Evolutionary conservation across 2,329 filamentous ascomycete genomes (phyloP), one percentile per base, ranked within the genome.

Genomic region (Amylocarpus encephaloides): DNA sequence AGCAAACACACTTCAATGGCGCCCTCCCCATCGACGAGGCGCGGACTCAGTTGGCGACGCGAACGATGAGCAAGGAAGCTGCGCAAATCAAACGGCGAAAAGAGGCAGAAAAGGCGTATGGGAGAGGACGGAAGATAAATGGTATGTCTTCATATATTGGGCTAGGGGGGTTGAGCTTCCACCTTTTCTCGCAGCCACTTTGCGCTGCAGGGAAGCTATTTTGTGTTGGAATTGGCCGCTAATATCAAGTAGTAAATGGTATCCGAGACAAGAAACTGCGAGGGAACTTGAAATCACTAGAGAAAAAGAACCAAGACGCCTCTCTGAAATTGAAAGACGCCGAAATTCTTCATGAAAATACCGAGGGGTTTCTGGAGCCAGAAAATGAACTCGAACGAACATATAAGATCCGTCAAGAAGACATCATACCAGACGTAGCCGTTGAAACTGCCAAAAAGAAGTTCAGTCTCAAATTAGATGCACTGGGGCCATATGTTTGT

Each of bases 191-290:
- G 4, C 4, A 4, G 22, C 7, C 22, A 26, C 22, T 26, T 26
- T 26, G 22, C 22, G 7, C 7, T 26, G 22, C 22, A 4, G 7
- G 22, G 7, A 5, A 36, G 18, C 6, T 26, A 2, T 19, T 34
- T 4, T 26, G 4, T 26, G 10, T n/a, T 3, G 11, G 6, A 46
- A 13, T 26, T 12, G 10, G 15, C 16, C 12, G 13, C 48, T 50
- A n/a, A 50, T 33, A 16, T 6, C 32, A 18, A 10, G 18, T 12
- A 54, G 76, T 84, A 41, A 85, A 85, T 64, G 75, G 73, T 7
- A 81, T 95, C 62, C 86, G 83, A 63, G 90, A 97, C 74, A 94
- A 88, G 76, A 98, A 97, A 68, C 71, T 97, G 55, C 85, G 89
- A 43, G 79, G 82, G 11, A 95, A 88, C 57, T 72, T 98, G 44